Evolutionary conservation across 1,284 basidiomycete species (phyloP), one percentile per base, ranked within the genome.

Genomic region (Ustilago bromivora): DNA sequence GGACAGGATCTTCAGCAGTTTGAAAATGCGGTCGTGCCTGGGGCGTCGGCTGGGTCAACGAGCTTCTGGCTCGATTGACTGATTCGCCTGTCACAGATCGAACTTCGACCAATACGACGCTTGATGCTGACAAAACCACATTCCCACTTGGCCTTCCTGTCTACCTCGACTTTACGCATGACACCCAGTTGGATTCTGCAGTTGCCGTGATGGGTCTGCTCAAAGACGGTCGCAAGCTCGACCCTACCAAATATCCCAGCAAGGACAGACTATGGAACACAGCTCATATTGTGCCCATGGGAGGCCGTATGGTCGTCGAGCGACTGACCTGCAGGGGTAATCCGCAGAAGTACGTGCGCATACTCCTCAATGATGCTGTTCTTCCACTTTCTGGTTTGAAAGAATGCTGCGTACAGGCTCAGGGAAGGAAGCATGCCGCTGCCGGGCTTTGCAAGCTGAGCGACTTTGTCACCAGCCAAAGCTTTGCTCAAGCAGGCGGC

Each of bases 11-110:
- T 70, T n/a, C 67, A 70, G 47, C 61, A 64, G 46, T 70, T 56
- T 38, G 61, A 31, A 15, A 64, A 70, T 28, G 55, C 61, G 67
- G 67, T 7, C n/a, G 57, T 36, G 67, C 67, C 0, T 64, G 61
- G 67, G 46, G 61, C 23, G 61, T 64, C 10, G 67, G 67, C 3
- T 70, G 67, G 67, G 67, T 70, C 36, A 70, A 64, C 52, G 67
- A 70, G 61, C 57, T 70, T 17, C 57, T 70, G 31, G 67, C 61
- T 11, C 61, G 67, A 36, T 57, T 70, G 6, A 70, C 67, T 7
- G 53, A 70, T 19, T 56, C 57, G 31, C 52, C 57, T 13, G 61
- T 70, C 43, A 51, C 46, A 3, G 61, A 70, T 19, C 52, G 60
- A 35, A 70, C 67, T 4, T 46, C 61, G 17, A 70, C 67, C 52